These are phyloP conservation scores for Radiomyces spectabilis DNA, from an alignment of 192 early-diverging fungal species.

Conservation along the genomic window DNA sequence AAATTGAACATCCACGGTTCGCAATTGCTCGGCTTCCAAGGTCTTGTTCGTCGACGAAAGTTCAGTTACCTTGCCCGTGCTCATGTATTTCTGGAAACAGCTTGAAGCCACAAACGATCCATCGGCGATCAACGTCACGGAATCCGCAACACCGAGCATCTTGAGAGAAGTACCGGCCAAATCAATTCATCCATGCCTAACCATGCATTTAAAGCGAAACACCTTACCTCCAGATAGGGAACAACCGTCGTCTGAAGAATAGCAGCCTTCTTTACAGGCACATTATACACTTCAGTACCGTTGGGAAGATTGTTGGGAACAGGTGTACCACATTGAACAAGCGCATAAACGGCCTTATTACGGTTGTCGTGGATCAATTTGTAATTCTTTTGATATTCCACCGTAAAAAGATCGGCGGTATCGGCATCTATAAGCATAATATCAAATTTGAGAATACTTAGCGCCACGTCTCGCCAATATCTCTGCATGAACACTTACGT, in stretches of 20 bases:
- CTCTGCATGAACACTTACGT: slow-evolving; percentile 21
- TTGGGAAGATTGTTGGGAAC: slow-evolving; percentile 30
- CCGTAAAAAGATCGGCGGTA: slow-evolving; percentile 47
- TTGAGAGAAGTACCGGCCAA: background rate
- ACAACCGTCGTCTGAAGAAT: slow-evolving; percentile 30
- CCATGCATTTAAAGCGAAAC: no score
- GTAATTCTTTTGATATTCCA: slow-evolving; percentile 55
- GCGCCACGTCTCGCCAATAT: background rate
- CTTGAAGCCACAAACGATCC: slow-evolving; percentile 34
- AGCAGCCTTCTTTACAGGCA: slow-evolving; percentile 37
- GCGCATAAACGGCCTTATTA: slow-evolving; percentile 48
- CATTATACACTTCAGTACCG: slow-evolving; percentile 34
- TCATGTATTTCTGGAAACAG: slow-evolving; percentile 36
- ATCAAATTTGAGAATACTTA: background rate
- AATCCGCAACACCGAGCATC: slow-evolving; percentile 34
- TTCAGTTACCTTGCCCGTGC: slow-evolving; percentile 7
- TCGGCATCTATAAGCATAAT: slow-evolving; percentile 25
- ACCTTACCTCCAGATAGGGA: slow-evolving; percentile 38
- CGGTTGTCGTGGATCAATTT: slow-evolving; percentile 56
- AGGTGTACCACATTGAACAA: slow-evolving; percentile 68
- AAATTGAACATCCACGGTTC: slow-evolving; percentile 40
- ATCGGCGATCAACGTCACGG: slow-evolving; percentile 28
- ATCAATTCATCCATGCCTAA: no score
- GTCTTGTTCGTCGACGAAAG: slow-evolving; percentile 40
- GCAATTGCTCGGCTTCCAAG: slow-evolving; percentile 35